Evolutionary conservation across 23 red algal genomes (phyloP).

Genomic region (Gracilaria gracilis): DNA sequence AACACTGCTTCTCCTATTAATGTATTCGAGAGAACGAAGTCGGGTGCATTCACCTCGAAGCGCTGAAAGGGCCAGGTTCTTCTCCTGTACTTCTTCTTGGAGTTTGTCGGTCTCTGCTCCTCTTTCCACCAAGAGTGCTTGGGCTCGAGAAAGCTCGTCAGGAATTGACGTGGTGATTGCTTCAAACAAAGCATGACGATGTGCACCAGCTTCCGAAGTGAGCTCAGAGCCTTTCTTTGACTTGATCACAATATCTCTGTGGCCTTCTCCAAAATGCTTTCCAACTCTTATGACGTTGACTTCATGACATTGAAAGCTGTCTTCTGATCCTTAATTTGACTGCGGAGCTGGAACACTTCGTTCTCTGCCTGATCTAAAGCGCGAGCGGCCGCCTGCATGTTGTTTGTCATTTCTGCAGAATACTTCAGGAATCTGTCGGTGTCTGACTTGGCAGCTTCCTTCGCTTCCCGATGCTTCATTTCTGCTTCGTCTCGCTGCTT

Average conservation of each 20-base stretch:
- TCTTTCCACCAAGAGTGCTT: conserved; percentile 31
- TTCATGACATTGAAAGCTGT: conserved; percentile 18
- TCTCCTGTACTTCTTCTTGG: conserved; percentile 11
- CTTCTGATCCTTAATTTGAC: conserved; percentile 53
- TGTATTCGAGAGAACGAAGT: conserved; percentile 12
- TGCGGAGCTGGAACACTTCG: conserved; percentile 19
- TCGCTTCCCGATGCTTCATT: background rate
- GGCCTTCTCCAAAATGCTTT: conserved; percentile 33
- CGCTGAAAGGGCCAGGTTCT: conserved; percentile 2
- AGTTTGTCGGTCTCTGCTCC: conserved; percentile 20
- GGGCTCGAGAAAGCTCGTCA: conserved; percentile 35
- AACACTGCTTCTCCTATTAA: conserved; percentile 22
- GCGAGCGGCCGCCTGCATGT: conserved; percentile 30
- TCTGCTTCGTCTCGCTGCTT: conserved; percentile 48
- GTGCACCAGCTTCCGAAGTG: background rate
- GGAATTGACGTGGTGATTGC: conserved; percentile 18
- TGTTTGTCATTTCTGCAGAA: conserved; percentile 40
- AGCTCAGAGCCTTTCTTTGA: background rate
- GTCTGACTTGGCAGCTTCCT: background rate
- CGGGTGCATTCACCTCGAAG: conserved; percentile 26
- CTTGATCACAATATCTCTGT: conserved; percentile 26
- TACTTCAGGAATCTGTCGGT: conserved; percentile 41
- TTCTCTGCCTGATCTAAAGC: conserved; percentile 29
- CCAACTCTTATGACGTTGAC: conserved; percentile 24
- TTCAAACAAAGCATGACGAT: conserved; percentile 31